phyloP scores from a whole-genome alignment of 2,329 filamentous ascomycete species.

The Epichloe aotearoae region DNA sequence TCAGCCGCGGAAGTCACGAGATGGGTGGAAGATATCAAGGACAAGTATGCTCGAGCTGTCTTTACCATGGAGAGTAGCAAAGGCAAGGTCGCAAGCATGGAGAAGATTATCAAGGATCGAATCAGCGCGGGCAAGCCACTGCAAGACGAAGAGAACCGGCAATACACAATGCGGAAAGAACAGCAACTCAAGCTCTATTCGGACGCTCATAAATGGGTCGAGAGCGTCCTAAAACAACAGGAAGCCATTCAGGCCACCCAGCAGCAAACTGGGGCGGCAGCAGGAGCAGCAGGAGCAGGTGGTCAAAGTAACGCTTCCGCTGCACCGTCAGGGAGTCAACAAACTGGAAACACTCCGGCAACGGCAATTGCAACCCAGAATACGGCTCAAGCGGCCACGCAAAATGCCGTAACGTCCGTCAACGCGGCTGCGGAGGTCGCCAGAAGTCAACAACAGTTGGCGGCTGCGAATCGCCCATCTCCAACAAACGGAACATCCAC shows the following conservation, averaged over 20 bases:
- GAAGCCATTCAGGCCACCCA: conserved; percentile 17
- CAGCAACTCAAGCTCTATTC: conserved; percentile 29
- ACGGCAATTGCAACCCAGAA: conserved; percentile 12
- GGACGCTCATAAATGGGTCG: conserved; percentile 35
- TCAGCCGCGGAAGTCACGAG: conserved; percentile 29
- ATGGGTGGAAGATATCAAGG: conserved; percentile 35
- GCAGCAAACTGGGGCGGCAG: conserved; percentile 7
- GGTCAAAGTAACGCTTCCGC: conserved; percentile 12
- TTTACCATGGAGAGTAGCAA: conserved; percentile 35
- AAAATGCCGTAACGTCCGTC: conserved; percentile 24
- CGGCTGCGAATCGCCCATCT: conserved; percentile 16
- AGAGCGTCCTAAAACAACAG: conserved; percentile 33
- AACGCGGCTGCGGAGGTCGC: conserved; percentile 32
- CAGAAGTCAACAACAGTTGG: conserved; percentile 27
- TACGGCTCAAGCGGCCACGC: conserved; percentile 16
- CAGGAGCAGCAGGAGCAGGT: conserved; percentile 3
- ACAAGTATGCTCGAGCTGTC: conserved; percentile 33
- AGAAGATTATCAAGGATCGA: conserved; percentile 29
- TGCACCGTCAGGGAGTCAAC: conserved; percentile 13
- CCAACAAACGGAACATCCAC: conserved; percentile 16
- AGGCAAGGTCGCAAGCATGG: conserved; percentile 27
- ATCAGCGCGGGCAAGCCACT: conserved; percentile 29
- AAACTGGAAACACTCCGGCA: conserved; percentile 11
- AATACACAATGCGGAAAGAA: conserved; percentile 30
- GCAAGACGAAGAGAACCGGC: conserved; percentile 33